These are phyloP conservation scores for Tuber umbilicatum DNA, from an alignment of 495 filamentous ascomycete species.

Conservation along the genomic window DNA sequence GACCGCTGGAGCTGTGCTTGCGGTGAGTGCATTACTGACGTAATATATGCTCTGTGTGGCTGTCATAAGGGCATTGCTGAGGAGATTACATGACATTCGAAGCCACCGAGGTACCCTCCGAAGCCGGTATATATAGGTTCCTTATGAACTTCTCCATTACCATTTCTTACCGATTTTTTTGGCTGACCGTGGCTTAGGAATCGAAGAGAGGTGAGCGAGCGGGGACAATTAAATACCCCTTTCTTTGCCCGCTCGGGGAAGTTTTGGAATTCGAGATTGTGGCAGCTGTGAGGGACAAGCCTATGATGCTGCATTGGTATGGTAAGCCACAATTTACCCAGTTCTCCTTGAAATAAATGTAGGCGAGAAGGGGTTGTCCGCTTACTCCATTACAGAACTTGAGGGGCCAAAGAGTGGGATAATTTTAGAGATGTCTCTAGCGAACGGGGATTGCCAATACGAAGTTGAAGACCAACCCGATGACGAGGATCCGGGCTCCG, in stretches of 20 bases:
- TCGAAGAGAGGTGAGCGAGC: neutral
- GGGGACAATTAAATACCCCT: neutral
- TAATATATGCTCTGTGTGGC: neutral
- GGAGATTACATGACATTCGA: neutral
- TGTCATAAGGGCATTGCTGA: neutral
- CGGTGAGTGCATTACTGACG: neutral
- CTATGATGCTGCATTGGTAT: neutral
- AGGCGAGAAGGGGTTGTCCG: neutral
- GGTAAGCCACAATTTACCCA: neutral
- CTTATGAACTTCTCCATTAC: neutral
- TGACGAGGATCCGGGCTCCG: neutral
- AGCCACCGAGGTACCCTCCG: neutral
- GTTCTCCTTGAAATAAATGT: neutral
- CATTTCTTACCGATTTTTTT: neutral
- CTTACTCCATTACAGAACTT: neutral
- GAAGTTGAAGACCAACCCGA: neutral
- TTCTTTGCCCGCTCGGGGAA: neutral
- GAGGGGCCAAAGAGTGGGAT: neutral
- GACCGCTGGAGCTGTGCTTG: neutral
- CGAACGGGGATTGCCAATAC: neutral
- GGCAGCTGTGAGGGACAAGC: neutral
- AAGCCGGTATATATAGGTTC: neutral
- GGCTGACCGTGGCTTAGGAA: neutral
- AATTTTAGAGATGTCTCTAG: neutral
- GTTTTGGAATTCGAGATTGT: neutral